Conservation (phyloP, 176 grass and related monocot genomes). For the Cenchrus fungigraminus region DNA sequence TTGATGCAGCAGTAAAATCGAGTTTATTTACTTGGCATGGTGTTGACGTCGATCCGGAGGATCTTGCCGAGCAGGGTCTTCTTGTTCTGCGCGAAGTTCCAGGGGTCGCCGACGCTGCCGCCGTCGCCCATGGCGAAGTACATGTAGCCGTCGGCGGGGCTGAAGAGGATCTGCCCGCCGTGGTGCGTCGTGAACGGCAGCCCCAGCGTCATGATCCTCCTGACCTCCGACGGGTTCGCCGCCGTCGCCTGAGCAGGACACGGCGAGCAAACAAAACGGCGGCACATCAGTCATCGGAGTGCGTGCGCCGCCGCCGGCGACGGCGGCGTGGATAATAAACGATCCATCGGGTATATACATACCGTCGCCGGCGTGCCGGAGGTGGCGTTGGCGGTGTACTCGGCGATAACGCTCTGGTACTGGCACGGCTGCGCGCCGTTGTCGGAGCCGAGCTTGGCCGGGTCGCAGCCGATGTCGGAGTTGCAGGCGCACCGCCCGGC, state of each 20-base stretch:
- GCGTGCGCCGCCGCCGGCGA: no score
- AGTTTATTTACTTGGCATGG: slow-evolving; percentile 51
- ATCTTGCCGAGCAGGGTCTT: slow-evolving; percentile 85
- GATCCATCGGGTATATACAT: slow-evolving; percentile 30
- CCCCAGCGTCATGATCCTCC: slow-evolving; percentile 76
- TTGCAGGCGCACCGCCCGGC: slow-evolving; percentile 89
- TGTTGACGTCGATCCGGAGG: slow-evolving; percentile 67
- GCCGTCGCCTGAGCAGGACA: slow-evolving; percentile 47
- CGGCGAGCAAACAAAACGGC: not conserved
- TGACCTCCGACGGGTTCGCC: slow-evolving; percentile 70
- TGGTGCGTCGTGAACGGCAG: slow-evolving; percentile 84
- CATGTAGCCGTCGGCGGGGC: slow-evolving; percentile 73
- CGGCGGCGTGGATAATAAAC: not conserved
- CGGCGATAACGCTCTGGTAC: slow-evolving; percentile 77
- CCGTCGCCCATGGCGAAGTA: slow-evolving; percentile 98
- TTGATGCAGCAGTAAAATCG: no score
- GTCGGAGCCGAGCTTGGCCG: slow-evolving; percentile 58
- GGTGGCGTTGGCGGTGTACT: slow-evolving; percentile 76
- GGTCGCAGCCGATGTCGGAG: slow-evolving; percentile 82
- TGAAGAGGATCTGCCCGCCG: slow-evolving; percentile 75
- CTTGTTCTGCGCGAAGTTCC: slow-evolving; percentile 98
- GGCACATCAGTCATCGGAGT: not conserved
- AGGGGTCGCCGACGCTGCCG: slow-evolving; percentile 72
- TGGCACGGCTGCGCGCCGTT: slow-evolving; percentile 72
- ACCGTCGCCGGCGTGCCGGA: slow-evolving; percentile 63